Conservation (phyloP, 73 alveolate species). For the Tetrahymena borealis region DNA sequence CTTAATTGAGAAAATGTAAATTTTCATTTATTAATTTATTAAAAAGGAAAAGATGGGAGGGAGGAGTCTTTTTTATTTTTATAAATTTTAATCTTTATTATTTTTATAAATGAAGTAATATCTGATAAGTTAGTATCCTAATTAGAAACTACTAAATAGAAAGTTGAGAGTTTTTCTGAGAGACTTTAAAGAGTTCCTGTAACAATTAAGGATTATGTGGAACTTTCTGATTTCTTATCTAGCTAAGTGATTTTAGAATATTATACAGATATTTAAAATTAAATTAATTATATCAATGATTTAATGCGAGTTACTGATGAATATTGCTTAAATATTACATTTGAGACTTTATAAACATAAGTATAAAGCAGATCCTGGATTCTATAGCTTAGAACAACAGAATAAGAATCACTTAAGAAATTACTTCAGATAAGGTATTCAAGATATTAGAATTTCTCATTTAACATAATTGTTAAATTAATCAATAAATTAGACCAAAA, state of each 20-base stretch:
- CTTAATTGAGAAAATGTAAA: not conserved
- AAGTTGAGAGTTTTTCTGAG: not conserved
- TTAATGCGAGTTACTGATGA: not conserved
- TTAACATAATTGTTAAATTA: not conserved
- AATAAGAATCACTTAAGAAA: not conserved
- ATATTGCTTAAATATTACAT: not conserved
- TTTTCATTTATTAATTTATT: not conserved
- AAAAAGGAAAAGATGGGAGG: too few species aligned
- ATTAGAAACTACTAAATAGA: not conserved
- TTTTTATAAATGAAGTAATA: not conserved
- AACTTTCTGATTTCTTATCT: not conserved
- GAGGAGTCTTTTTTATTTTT: too few species aligned
- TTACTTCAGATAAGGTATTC: not conserved
- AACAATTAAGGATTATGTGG: not conserved
- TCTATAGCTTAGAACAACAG: not conserved
- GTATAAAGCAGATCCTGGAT: not conserved
- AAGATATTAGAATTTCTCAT: not conserved
- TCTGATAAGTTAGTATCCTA: not conserved
- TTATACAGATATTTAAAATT: not conserved
- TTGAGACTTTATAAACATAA: not conserved
- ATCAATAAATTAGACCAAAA: not conserved
- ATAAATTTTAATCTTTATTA: not conserved
- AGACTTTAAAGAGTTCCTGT: not conserved
- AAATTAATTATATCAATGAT: not conserved
- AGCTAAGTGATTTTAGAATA: not conserved